Conservation (phyloP, 2,329 filamentous ascomycete species). For the Arthroderma sp. region DNA sequence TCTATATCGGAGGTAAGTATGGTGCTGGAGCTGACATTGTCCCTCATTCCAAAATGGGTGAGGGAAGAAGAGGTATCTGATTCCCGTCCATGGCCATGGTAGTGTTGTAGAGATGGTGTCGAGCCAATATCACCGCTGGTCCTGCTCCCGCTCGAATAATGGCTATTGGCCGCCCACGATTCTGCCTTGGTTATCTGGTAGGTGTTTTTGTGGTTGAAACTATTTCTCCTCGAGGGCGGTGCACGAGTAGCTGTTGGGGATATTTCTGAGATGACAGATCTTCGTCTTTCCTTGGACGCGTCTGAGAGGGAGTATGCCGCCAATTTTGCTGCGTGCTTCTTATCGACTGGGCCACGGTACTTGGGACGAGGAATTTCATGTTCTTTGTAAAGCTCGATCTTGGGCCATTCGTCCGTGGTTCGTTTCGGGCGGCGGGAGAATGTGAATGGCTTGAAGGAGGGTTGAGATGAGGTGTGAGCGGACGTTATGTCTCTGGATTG, state of each 20-base stretch:
- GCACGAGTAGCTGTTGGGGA: slow-evolving; percentile 20
- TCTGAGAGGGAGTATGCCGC: slow-evolving; percentile 31
- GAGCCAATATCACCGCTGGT: too few relatives aligned
- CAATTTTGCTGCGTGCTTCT: slow-evolving; percentile 30
- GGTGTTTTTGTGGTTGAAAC: background rate
- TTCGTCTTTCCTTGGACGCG: slow-evolving; percentile 21
- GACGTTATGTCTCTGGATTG: background rate
- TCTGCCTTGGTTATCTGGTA: background rate
- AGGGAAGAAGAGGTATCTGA: background rate
- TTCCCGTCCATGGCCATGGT: background rate
- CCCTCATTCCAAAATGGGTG: background rate
- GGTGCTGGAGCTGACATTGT: slow-evolving; percentile 7
- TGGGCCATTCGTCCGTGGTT: slow-evolving; percentile 22
- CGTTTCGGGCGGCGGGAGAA: background rate
- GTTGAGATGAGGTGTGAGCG: background rate
- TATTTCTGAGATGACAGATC: slow-evolving; percentile 24
- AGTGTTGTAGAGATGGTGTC: background rate
- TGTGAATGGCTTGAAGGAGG: slow-evolving; percentile 4
- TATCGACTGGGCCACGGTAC: slow-evolving; percentile 36
- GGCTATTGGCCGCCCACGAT: background rate
- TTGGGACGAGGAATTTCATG: slow-evolving; percentile 36
- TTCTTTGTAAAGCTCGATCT: slow-evolving; percentile 36
- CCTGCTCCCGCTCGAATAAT: too few relatives aligned
- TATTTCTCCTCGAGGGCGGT: slow-evolving; percentile 5
- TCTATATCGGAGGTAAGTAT: slow-evolving; percentile 6